phyloP scores from a whole-genome alignment of 257 asterid species.

The Fraxinus pennsylvanica region DNA sequence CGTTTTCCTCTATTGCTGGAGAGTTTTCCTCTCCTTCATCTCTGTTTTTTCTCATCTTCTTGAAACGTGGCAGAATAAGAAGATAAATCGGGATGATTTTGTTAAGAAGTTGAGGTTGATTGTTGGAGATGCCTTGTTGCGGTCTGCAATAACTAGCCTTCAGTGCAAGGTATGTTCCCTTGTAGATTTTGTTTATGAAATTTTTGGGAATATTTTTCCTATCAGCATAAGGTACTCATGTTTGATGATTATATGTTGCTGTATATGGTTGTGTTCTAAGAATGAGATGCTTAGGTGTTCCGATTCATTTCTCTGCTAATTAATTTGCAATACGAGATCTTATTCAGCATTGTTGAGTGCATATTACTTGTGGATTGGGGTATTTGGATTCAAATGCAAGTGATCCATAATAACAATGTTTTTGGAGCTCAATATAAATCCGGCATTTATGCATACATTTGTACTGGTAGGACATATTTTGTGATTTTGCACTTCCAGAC shows the following conservation, averaged over 20 bases:
- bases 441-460: not conserved
- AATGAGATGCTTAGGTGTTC: not conserved
- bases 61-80: conserved; percentile 52
- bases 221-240: not conserved
- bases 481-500: not conserved
- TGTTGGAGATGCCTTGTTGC: conserved; percentile 70
- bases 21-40: not conserved
- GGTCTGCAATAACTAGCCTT: conserved; percentile 63
- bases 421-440: not conserved
- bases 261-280: not conserved
- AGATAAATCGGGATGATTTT: conserved; percentile 64
- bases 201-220: not conserved
- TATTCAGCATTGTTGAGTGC: not conserved
- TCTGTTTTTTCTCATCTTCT: conserved; percentile 3
- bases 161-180: conserved; percentile 53
- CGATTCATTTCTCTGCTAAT: not conserved
- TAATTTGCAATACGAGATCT: not conserved
- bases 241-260: not conserved
- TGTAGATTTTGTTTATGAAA: conserved; percentile 1
- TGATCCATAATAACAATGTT: not conserved
- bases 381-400: not conserved
- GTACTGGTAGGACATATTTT: not conserved
- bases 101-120: conserved; percentile 64
- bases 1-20: not conserved
- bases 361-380: not conserved